Base-by-base conservation (phyloP, 768 basidiomycete genomes). In the Amyloporia xantha region DNA sequence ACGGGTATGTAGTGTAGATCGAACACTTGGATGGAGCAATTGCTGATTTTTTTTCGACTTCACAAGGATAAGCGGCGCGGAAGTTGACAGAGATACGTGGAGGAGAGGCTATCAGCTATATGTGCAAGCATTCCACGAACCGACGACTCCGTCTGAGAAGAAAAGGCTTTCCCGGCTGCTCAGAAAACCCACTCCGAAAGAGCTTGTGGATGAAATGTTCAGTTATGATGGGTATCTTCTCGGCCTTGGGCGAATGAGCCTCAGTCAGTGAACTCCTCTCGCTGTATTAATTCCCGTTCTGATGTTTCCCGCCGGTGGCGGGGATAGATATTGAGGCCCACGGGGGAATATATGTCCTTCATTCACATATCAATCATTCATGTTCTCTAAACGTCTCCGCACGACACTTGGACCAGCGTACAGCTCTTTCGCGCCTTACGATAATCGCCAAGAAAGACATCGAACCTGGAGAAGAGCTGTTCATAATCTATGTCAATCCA, bases 351-450 rank as follows among this genome's bases (percentile, higher is more conserved):
- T 95, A 93, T 66, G 77, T 75, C 19, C 74, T 93, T 4, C 91
- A 94, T 62, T 85, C 91, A 2, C 88, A 93, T 56, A 64, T 94
- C 25, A 96, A 95, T 65, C 92, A 96, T 63, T 76, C 76, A 5
- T 96, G 92, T 64, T 64, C 69, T 15, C 90, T 91, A 0, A 94
- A 91, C 63, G 57, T 83, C 41, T 86, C 88, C 15, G 81, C 87
- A 13, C 81, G 85, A 1, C 91, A 91, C 61, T 66, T 89, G 49
- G 83, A 88, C 62, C 76, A 74, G 54, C 79, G 78, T 43, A 79
- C 72, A 1, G 75, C 84, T 1, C 81, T 90, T 47, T 73, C 83
- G 5, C 79, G 88, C 30, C 86, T 95, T 61, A 82, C 86, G 0
- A 61, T 91, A 21, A 63, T 88, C n/a, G 85, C 91, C 4, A 78